phyloP scores from a whole-genome alignment of 2,329 filamentous ascomycete species.

The Aspergillus puulaauensis region DNA sequence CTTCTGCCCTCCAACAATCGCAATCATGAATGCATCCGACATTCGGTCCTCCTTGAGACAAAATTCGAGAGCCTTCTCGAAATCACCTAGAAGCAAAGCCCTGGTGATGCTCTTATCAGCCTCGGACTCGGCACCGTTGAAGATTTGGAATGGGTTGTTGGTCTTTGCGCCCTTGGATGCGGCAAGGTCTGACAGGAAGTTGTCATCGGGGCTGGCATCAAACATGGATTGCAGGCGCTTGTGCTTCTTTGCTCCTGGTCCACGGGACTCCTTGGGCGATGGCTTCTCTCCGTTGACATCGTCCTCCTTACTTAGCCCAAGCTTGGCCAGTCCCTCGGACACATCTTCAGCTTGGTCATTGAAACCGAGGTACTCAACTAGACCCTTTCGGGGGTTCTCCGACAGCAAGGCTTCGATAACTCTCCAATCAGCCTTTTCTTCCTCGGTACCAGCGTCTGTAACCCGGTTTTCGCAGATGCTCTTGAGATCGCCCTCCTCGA shows the following conservation, averaged over 20 bases:
- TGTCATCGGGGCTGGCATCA: slow-evolving; percentile 71
- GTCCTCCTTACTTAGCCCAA: slow-evolving; percentile 41
- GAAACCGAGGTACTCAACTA: slow-evolving; percentile 90
- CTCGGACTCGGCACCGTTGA: slow-evolving; percentile 76
- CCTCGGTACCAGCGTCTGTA: slow-evolving; percentile 72
- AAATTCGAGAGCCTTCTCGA: slow-evolving; percentile 83
- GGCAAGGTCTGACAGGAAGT: slow-evolving; percentile 80
- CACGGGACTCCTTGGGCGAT: slow-evolving; percentile 48
- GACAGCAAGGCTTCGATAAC: slow-evolving; percentile 87
- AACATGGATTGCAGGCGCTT: slow-evolving; percentile 76
- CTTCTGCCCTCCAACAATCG: slow-evolving; percentile 91
- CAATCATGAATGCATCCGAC: slow-evolving; percentile 96
- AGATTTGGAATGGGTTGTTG: slow-evolving; percentile 89
- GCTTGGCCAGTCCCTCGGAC: slow-evolving; percentile 43
- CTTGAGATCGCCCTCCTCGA: slow-evolving; percentile 74
- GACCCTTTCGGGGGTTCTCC: slow-evolving; percentile 78
- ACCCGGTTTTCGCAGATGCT: slow-evolving; percentile 79
- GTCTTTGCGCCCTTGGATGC: slow-evolving; percentile 90
- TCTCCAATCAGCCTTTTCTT: slow-evolving; percentile 94
- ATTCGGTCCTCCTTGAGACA: slow-evolving; percentile 86
- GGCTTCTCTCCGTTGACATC: slow-evolving; percentile 44
- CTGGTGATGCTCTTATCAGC: slow-evolving; percentile 85
- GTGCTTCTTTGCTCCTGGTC: slow-evolving; percentile 55
- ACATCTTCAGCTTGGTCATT: slow-evolving; percentile 58
- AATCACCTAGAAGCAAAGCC: slow-evolving; percentile 85